A percentile compares a stretch with the other conserved stretches of the same genome.
Conservation (phyloP, 176 grass and related monocot species). For the Phoenix roebelenii region DNA sequence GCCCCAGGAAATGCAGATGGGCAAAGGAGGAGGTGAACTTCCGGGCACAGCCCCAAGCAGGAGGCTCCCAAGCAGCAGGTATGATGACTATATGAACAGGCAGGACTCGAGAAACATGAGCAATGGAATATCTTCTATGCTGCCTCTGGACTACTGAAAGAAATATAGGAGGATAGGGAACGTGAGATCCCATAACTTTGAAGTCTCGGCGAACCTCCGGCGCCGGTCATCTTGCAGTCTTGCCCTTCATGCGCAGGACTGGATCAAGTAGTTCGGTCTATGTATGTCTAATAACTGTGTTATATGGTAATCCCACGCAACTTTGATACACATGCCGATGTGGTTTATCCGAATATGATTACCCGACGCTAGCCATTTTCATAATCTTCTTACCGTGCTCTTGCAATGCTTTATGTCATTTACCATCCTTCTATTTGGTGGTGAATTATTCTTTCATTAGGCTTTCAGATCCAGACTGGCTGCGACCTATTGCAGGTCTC, state of each 20-base stretch:
- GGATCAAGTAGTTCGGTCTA: neutral
- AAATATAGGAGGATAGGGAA: no score
- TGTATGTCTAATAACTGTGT: neutral
- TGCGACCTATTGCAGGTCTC: no score
- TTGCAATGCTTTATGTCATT: no score
- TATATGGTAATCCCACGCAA: neutral
- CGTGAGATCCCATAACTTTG: no score
- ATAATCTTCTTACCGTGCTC: no score
- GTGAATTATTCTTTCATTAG: no score
- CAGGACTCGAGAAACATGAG: neutral
- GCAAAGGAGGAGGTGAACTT: constrained; percentile 35
- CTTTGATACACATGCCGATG: neutral
- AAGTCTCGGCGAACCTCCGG: no score
- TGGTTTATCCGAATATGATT: neutral
- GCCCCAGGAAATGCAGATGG: constrained; percentile 68
- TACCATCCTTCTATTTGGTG: no score
- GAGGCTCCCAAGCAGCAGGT: constrained; percentile 33
- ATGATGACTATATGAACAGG: constrained; percentile 23
- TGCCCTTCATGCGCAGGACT: neutral
- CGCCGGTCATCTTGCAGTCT: no score
- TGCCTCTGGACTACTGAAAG: no score
- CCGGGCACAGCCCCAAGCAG: constrained; percentile 32
- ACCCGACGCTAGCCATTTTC: neutral
- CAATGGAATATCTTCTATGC: no score
- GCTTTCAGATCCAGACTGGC: no score